These are phyloP conservation scores for Salicornia ramosissima DNA, from an alignment of 148 eudicot species.

Conservation along the genomic window DNA sequence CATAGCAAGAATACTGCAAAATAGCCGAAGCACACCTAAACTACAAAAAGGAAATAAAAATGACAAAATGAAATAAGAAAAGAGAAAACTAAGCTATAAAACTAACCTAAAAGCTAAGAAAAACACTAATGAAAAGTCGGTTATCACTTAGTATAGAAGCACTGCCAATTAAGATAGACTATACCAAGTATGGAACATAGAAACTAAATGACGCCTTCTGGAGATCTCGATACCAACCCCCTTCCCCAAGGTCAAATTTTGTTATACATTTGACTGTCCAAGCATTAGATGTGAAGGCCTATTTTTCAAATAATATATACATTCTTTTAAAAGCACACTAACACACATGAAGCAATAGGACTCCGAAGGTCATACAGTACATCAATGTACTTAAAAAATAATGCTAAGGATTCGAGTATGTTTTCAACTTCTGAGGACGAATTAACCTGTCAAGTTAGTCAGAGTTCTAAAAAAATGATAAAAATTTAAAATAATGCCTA, in stretches of 20 bases:
- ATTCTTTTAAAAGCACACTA: too few species aligned
- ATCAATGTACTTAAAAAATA: constrained; percentile 81
- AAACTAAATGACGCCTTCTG: background rate
- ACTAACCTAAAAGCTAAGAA: too few species aligned
- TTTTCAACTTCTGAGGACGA: constrained; percentile 44
- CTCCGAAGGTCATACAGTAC: constrained; percentile 56
- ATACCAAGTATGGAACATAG: background rate
- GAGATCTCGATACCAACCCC: background rate
- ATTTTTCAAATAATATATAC: background rate
- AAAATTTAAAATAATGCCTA: background rate
- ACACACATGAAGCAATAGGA: constrained; percentile 6
- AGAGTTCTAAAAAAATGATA: background rate
- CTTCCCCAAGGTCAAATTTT: too few species aligned
- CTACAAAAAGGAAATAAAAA: too few species aligned
- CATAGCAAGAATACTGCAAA: too few species aligned
- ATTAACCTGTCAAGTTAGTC: constrained; percentile 45
- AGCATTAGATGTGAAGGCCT: background rate
- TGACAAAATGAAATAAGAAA: too few species aligned
- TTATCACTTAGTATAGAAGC: background rate
- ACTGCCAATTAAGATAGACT: background rate
- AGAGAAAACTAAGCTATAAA: too few species aligned
- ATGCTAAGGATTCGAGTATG: constrained; percentile 53
- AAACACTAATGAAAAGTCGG: too few species aligned
- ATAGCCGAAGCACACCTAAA: too few species aligned
- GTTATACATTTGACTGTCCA: background rate